These are phyloP conservation scores for Parathielavia appendiculata DNA, from an alignment of 495 filamentous ascomycete genomes.

Conservation along the genomic window DNA sequence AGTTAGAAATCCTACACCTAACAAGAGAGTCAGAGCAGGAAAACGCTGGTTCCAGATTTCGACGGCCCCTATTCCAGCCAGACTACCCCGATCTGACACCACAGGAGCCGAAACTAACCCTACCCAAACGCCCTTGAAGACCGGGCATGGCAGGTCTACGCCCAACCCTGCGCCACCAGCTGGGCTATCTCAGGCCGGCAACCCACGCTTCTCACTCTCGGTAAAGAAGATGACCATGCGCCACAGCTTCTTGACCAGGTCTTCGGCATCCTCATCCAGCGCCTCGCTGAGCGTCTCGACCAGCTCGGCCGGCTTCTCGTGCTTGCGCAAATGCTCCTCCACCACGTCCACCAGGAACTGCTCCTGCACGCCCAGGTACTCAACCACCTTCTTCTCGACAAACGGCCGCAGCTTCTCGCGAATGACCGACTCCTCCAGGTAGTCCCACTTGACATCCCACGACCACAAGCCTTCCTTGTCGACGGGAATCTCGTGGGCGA, in stretches of 20 bases:
- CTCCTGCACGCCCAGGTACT: constrained; percentile 94
- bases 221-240: constrained; percentile 98
- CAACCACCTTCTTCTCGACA: constrained; percentile 96
- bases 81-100: too few relatives aligned
- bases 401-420: constrained; percentile 87
- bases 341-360: constrained; percentile 92
- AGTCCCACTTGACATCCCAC: constrained; percentile 92
- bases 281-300: constrained; percentile 84
- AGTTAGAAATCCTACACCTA: background rate
- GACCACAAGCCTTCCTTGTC: constrained; percentile 84
- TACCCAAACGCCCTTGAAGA: background rate
- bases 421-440: constrained; percentile 78
- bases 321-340: constrained; percentile 76
- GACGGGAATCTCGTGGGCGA: constrained; percentile 85
- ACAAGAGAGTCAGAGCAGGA: background rate
- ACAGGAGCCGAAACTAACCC: background rate
- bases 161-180: background rate
- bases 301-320: constrained; percentile 69
- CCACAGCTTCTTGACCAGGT: constrained; percentile 94
- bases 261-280: constrained; percentile 90
- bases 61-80: too few relatives aligned
- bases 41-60: background rate
- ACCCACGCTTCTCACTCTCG: constrained; percentile 86
- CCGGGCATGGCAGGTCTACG: too few relatives aligned
- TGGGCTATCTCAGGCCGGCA: constrained; percentile 52